Evolutionary conservation across 306 rosid species (phyloP).

Genomic region (Cicer chorassanicum): DNA sequence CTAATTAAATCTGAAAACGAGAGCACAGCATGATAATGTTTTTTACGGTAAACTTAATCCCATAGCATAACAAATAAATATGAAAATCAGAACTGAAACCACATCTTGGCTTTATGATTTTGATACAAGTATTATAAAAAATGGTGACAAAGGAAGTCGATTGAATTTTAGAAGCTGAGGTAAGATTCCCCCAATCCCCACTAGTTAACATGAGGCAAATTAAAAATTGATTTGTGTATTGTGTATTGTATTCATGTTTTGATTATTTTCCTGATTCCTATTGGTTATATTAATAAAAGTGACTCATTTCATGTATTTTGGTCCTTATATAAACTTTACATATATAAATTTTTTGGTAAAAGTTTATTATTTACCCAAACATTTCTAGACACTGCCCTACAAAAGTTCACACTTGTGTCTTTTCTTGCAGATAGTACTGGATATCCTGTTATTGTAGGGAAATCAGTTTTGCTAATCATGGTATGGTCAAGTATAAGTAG

Average conservation of each 20-base stretch:
- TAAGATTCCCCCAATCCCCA: slow-evolving; percentile 26
- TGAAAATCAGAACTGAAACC: background rate
- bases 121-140: background rate
- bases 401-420: background rate
- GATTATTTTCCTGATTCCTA: slow-evolving; percentile 11
- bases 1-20: background rate
- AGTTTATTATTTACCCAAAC: background rate
- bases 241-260: background rate
- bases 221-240: slow-evolving; percentile 15
- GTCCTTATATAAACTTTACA: background rate
- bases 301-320: slow-evolving; percentile 34
- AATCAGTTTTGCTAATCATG: slow-evolving; percentile 52
- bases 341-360: background rate
- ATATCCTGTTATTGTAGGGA: slow-evolving; percentile 41
- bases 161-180: slow-evolving; percentile 22
- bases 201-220: slow-evolving; percentile 32
- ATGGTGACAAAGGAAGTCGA: background rate
- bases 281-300: slow-evolving; percentile 20
- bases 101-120: background rate
- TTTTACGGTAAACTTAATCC: too few relatives aligned
- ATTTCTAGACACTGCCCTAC: slow-evolving; percentile 29
- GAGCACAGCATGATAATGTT: too few relatives aligned
- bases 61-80: background rate
- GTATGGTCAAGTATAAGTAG: slow-evolving; percentile 56
- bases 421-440: slow-evolving; percentile 44